A percentile compares a stretch with the other conserved stretches of the same genome.
Evolutionary conservation across 441 rosid genomes (phyloP).

Genomic region (Populus hybrid): DNA sequence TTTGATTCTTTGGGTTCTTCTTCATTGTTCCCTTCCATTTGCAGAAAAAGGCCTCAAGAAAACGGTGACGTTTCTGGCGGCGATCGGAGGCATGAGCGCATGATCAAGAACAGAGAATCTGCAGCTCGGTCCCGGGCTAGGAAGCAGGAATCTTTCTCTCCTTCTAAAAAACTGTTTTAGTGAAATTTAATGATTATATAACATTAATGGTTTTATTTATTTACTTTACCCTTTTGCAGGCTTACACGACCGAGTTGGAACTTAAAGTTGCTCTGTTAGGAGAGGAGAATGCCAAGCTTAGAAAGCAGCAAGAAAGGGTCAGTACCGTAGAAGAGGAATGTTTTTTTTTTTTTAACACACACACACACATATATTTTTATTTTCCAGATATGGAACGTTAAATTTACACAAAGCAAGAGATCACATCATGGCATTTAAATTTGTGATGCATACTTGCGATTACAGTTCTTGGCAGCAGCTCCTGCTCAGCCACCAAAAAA

Average conservation of each 20-base stretch:
- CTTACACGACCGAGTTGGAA: conserved; percentile 69
- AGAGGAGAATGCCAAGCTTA: conserved; percentile 64
- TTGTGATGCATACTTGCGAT: background rate
- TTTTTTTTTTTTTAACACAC: too few relatives aligned
- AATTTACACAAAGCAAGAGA: background rate
- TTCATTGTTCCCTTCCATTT: conserved; percentile 23
- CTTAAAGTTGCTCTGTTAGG: conserved; percentile 45
- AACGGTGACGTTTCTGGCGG: conserved; percentile 26
- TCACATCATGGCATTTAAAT: background rate
- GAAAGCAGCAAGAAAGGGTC: conserved; percentile 54
- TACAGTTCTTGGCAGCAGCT: conserved; percentile 36
- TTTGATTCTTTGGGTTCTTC: conserved; percentile 37
- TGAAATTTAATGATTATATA: background rate
- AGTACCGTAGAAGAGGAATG: background rate
- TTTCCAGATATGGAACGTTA: background rate
- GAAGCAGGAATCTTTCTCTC: conserved; percentile 51
- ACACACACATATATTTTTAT: background rate
- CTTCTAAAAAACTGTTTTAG: background rate
- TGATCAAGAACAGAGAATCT: conserved; percentile 82
- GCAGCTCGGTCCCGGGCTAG: conserved; percentile 81
- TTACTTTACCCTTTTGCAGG: conserved; percentile 33
- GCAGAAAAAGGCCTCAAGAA: conserved; percentile 44
- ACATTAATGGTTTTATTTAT: background rate
- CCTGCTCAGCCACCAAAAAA: conserved; percentile 33
- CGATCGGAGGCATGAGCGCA: conserved; percentile 48